These are phyloP conservation scores for Spathaspora passalidarum DNA, from an alignment of 805 yeast genomes.

Conservation along the genomic window DNA sequence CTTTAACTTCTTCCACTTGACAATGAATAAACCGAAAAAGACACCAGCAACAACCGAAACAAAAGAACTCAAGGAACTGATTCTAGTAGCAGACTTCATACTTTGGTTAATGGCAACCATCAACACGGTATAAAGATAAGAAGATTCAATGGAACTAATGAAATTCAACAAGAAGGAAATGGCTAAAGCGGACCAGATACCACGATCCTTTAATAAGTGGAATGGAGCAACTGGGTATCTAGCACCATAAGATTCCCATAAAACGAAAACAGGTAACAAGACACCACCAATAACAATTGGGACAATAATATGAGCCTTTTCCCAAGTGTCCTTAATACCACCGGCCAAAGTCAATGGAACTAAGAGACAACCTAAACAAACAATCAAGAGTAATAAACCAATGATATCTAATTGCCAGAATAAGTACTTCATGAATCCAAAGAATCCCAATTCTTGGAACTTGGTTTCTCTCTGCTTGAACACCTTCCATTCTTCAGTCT, in stretches of 20 bases:
- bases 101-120: constrained; percentile 61
- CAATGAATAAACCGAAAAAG: constrained; percentile 50
- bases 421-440: constrained; percentile 28
- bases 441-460: constrained; percentile 30
- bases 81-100: constrained; percentile 62
- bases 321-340: constrained; percentile 56
- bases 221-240: constrained; percentile 63
- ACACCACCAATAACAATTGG: constrained; percentile 68
- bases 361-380: constrained; percentile 59
- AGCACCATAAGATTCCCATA: constrained; percentile 58
- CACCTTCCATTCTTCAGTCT: constrained; percentile 48
- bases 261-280: constrained; percentile 54
- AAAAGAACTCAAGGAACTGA: constrained; percentile 59
- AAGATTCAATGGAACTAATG: constrained; percentile 67
- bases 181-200: constrained; percentile 67
- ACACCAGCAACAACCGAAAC: constrained; percentile 62
- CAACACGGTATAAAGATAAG: constrained; percentile 64
- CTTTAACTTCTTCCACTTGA: constrained; percentile 53
- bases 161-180: constrained; percentile 59
- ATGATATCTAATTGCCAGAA: constrained; percentile 67
- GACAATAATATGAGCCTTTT: constrained; percentile 57
- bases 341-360: constrained; percentile 78
- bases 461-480: constrained; percentile 39
- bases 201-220: constrained; percentile 59
- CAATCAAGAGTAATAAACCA: constrained; percentile 56